Evolutionary conservation across 176 grass and related monocot species (phyloP).

Genomic region (Aegilops tauschii): DNA sequence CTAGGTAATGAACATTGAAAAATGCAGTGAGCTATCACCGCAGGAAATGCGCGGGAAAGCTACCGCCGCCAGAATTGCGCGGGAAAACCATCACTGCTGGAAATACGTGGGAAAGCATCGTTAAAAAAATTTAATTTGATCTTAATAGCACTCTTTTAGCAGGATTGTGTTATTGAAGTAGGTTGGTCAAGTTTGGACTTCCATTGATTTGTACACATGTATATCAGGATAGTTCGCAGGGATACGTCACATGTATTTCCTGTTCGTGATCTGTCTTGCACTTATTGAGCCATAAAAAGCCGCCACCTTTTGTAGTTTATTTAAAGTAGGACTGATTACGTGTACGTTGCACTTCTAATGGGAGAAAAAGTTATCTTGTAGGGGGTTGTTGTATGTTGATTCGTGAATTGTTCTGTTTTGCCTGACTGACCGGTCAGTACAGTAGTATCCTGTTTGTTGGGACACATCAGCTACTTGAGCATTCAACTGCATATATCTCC

Average conservation of each 20-base stretch:
- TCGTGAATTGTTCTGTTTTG: background rate
- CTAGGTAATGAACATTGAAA: background rate
- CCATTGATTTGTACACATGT: background rate
- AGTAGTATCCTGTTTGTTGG: background rate
- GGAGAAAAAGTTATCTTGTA: no score
- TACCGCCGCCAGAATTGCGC: background rate
- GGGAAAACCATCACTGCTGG: background rate
- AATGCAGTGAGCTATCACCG: background rate
- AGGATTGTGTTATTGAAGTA: background rate
- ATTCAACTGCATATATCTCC: no score
- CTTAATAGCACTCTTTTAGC: background rate
- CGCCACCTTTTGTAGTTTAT: background rate
- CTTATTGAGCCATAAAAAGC: constrained; percentile 16
- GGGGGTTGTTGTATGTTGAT: no score
- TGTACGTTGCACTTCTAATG: no score
- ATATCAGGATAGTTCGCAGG: no score
- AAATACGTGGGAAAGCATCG: background rate
- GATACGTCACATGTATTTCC: background rate
- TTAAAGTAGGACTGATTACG: no score
- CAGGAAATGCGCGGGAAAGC: background rate
- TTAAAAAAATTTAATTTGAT: background rate
- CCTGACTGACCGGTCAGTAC: background rate
- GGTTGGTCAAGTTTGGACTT: background rate
- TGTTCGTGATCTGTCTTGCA: background rate
- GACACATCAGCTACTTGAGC: no score